Evolutionary conservation across 1,284 basidiomycete genomes (phyloP).

Genomic region (Cutaneotrichosporon curvatum): DNA sequence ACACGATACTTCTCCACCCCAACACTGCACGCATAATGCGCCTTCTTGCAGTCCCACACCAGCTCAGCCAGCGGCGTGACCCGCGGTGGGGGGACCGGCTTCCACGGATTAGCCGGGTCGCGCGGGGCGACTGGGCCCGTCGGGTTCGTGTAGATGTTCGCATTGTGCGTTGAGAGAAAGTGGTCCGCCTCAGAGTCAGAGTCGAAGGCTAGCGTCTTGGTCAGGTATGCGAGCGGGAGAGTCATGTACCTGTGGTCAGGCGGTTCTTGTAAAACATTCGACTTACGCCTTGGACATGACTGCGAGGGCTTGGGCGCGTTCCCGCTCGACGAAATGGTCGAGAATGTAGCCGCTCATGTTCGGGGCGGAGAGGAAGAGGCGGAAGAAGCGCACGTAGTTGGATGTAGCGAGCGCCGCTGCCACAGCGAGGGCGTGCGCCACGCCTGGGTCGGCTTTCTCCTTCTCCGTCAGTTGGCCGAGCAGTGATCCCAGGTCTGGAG

Average conservation of each 20-base stretch:
- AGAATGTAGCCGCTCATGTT: slow-evolving; percentile 99
- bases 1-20: slow-evolving; percentile 49
- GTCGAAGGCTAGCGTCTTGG: slow-evolving; percentile 77
- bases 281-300: slow-evolving; percentile 87
- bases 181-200: slow-evolving; percentile 56
- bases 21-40: slow-evolving; percentile 42
- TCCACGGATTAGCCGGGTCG: slow-evolving; percentile 22
- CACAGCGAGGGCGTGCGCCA: slow-evolving; percentile 82
- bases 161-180: slow-evolving; percentile 67
- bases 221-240: slow-evolving; percentile 69
- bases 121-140: slow-evolving; percentile 10
- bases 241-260: slow-evolving; percentile 60
- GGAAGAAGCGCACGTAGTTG: slow-evolving; percentile 90
- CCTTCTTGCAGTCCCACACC: slow-evolving; percentile 51
- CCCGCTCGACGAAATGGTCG: slow-evolving; percentile 95
- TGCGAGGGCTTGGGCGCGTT: slow-evolving; percentile 77
- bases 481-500: slow-evolving; percentile 81
- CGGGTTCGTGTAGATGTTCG: slow-evolving; percentile 56
- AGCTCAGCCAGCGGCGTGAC: slow-evolving; percentile 25
- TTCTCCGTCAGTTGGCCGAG: slow-evolving; percentile 89
- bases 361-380: slow-evolving; percentile 73
- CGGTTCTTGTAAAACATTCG: background rate
- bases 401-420: slow-evolving; percentile 82
- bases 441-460: slow-evolving; percentile 72
- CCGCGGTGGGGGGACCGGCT: slow-evolving; percentile 15